Evolutionary conservation across 371 early-diverging fungal species (phyloP), one percentile per base, ranked within the genome.

Genomic region (Phascolomyces articulosus): DNA sequence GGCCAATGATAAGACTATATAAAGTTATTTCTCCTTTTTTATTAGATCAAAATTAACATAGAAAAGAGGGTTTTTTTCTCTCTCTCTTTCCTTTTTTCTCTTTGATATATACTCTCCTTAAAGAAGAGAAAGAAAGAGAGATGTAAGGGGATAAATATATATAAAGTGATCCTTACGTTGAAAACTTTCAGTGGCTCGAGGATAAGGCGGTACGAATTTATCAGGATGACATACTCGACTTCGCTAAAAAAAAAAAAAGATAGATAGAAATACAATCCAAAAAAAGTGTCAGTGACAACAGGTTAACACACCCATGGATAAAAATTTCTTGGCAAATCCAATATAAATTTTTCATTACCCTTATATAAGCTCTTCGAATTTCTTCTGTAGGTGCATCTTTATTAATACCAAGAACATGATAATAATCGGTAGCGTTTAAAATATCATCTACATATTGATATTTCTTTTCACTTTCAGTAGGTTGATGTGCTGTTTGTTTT

Each of bases 1-100:
- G 9, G 89, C 85, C 61, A 80, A 70, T 0, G 87, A 79, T 7
- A 88, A 65, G 29, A 82, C 88, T 88, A 75, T 24, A 10, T 4
- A 24, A 9, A 23, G 7, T 3, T 1, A 24, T 51, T 24, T 11
- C 51, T n/a, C 47, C 47, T 51, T 51, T 41, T 44, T 0, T 44
- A 18, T n/a, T 44, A 44, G 18, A 44, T 44, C 16, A n/a, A 44
- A n/a, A 41, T 6, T 13, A 6, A 38, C 38, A 38, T 13, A 41
- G 4, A 41, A 11, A 49, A 31, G 10, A 6, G 10, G 31, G 31
- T 31, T 6, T 31, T 31, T 31, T 28, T 40, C 51, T 24, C 21
- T 23, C 23, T 23, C 24, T 27, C 4, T 16, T 23, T 21, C 24
- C 7, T 13, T 38, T 38, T 38, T 38, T 6, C 38, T 9, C 38